These are phyloP conservation scores for Blastobotrys terrestris DNA, from an alignment of 805 yeast genomes.

Conservation along the genomic window DNA sequence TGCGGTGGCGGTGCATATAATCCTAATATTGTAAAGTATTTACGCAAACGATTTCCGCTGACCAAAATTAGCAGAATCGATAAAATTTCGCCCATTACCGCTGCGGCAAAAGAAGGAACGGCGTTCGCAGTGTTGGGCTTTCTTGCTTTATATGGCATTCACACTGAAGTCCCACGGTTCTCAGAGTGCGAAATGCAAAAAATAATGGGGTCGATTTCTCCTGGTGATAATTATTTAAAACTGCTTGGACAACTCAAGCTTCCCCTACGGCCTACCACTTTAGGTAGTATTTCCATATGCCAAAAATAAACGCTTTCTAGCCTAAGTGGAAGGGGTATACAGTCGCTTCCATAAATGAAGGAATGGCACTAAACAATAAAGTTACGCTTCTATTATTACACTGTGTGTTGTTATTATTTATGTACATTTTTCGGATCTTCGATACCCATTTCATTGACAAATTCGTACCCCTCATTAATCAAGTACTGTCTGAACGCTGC, in stretches of 20 bases:
- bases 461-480: constrained; percentile 4
- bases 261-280: too few relatives aligned
- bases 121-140: neutral
- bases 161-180: neutral
- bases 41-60: neutral
- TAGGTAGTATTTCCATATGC: too few relatives aligned
- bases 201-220: neutral
- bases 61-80: neutral
- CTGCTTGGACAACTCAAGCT: neutral
- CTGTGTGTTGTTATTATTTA: neutral
- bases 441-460: constrained; percentile 8
- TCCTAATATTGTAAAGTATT: neutral
- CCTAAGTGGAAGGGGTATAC: too few relatives aligned
- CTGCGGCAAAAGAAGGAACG: neutral
- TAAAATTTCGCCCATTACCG: neutral
- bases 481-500: constrained; percentile 4
- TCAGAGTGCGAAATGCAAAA: neutral
- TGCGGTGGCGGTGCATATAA: neutral
- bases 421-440: neutral
- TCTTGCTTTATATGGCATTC: neutral
- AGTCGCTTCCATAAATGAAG: too few relatives aligned
- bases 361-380: neutral
- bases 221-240: neutral
- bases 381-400: too few relatives aligned
- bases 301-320: too few relatives aligned